Conservation (phyloP, 805 yeast genomes). For the Priceomyces medius region DNA sequence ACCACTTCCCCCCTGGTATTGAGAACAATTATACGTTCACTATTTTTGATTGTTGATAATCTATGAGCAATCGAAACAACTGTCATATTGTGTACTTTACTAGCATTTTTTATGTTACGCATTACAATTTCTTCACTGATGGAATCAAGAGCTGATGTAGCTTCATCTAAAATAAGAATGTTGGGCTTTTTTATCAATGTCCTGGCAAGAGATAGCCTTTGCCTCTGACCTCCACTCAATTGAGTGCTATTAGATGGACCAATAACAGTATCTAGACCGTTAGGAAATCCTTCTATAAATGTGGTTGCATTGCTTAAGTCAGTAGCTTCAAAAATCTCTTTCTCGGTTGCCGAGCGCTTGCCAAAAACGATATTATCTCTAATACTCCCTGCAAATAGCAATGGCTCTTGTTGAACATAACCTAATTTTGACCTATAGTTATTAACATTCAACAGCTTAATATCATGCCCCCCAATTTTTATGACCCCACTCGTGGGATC, state of each 20-base stretch:
- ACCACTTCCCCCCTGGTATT: slow-evolving; percentile 57
- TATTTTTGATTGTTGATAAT: slow-evolving; percentile 79
- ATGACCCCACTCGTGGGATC: slow-evolving; percentile 71
- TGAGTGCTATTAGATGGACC: slow-evolving; percentile 74
- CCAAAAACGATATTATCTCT: slow-evolving; percentile 84
- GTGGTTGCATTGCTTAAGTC: slow-evolving; percentile 68
- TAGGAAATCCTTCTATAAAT: slow-evolving; percentile 75
- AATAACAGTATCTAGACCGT: slow-evolving; percentile 74
- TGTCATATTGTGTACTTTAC: slow-evolving; percentile 53
- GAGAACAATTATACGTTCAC: slow-evolving; percentile 77
- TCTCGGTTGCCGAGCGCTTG: slow-evolving; percentile 53
- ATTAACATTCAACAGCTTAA: slow-evolving; percentile 66
- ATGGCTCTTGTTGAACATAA: slow-evolving; percentile 92
- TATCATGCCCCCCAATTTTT: slow-evolving; percentile 60
- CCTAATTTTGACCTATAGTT: slow-evolving; percentile 74
- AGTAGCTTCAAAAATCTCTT: slow-evolving; percentile 60
- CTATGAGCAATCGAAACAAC: slow-evolving; percentile 91
- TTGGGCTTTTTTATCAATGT: slow-evolving; percentile 78
- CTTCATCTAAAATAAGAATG: slow-evolving; percentile 85
- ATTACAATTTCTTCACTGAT: slow-evolving; percentile 85
- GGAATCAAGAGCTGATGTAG: slow-evolving; percentile 90
- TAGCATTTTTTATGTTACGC: slow-evolving; percentile 58
- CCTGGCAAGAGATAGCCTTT: slow-evolving; percentile 87
- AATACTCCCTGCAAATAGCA: slow-evolving; percentile 81
- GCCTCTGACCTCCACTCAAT: slow-evolving; percentile 93